Conservation (phyloP, 2,329 filamentous ascomycete genomes). For the Zalaria sp. region DNA sequence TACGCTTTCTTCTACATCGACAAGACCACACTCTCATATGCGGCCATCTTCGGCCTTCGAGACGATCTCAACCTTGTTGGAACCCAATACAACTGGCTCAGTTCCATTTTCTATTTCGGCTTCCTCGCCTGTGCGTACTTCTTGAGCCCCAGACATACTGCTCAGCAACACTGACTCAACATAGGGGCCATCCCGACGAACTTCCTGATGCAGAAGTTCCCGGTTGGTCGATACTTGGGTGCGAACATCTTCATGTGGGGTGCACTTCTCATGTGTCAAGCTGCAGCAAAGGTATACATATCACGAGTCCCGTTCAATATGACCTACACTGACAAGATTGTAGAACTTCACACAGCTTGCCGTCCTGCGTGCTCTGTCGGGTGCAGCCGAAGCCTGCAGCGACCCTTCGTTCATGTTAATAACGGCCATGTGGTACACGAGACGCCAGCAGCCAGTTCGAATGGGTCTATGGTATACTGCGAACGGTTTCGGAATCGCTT, state of each 20-base stretch:
- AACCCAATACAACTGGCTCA: constrained; percentile 43
- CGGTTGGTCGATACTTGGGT: constrained; percentile 33
- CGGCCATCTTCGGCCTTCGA: constrained; percentile 50
- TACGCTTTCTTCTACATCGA: constrained; percentile 24
- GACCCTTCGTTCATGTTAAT: constrained; percentile 49
- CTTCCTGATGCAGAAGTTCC: constrained; percentile 34
- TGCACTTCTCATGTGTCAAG: constrained; percentile 14
- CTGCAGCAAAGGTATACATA: constrained; percentile 4
- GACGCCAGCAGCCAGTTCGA: constrained; percentile 45
- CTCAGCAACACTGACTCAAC: constrained; percentile 33
- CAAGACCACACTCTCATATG: constrained; percentile 46
- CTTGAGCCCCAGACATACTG: constrained; percentile 31
- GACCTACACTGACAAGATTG: background rate
- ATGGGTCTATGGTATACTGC: constrained; percentile 44
- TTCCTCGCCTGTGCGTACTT: constrained; percentile 30
- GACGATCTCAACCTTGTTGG: constrained; percentile 44
- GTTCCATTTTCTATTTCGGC: constrained; percentile 40
- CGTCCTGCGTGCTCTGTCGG: constrained; percentile 39
- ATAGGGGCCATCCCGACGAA: constrained; percentile 32
- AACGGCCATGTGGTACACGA: constrained; percentile 48
- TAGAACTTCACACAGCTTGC: constrained; percentile 38
- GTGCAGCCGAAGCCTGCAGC: constrained; percentile 39
- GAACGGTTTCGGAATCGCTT: constrained; percentile 42
- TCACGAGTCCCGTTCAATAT: background rate
- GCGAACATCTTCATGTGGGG: constrained; percentile 44